Base-by-base conservation (phyloP, 306 rosid species). In the Aeschynomene evenia region DNA sequence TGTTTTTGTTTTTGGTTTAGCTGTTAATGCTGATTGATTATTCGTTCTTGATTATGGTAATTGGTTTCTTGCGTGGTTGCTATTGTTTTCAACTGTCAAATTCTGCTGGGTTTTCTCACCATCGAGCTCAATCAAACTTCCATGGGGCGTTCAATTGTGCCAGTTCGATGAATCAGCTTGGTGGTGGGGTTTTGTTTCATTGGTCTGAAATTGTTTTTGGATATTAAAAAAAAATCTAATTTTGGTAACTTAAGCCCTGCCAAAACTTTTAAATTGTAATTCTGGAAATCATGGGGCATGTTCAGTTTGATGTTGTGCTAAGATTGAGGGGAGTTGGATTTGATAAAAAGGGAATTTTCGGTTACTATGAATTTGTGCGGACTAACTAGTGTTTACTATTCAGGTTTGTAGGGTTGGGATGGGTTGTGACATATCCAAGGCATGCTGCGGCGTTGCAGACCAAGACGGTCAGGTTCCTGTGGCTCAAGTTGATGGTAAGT, bases 401-500 rank as follows among this genome's bases (percentile, higher is more conserved):
- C 31, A 28, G 65, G 36, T 9, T 60, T 78, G 49, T 64, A 79
- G 83, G 69, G 77, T 74, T 86, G 76, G 73, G 78, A 94, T 94
- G 98, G 98, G 98, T 78, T 85, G 97, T 64, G 80, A 67, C 57
- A 81, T 87, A 76, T 94, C 98, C 15, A 94, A 81, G 72, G 22
- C 42, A 22, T 90, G 98, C 77, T 93, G 96, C 75, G 61, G 55
- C 52, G 80, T 82, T 60, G 14, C 66, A 13, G 85, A 77, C 61
- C 83, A 54, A 53, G 75, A 68, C 60, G 80, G 46, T 69, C 84
- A 85, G 2, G 86, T 77, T 80, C 77, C 84, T 46, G 86, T 77
- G 80, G 68, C 85, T 45, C 84, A 46, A 6, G 39, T 61, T 54
- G 73, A 50, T 70, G 92, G 98, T 88, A 74, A 80, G 89, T 66